Conservation (phyloP, 148 eudicot genomes). For the Heliosperma pusillum region DNA sequence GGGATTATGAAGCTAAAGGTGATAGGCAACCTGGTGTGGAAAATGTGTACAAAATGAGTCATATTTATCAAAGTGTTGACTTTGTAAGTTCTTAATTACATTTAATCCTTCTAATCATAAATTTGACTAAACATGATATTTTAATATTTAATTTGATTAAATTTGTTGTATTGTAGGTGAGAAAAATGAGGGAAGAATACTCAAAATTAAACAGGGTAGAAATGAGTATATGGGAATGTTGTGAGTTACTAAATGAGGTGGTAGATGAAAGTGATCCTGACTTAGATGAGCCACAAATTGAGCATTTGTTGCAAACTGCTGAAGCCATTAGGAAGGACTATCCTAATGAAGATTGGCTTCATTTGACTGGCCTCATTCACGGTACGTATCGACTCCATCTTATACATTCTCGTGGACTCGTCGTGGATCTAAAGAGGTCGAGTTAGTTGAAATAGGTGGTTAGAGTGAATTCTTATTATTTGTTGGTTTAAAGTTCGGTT, state of each 20-base stretch:
- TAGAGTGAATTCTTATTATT: too few species aligned
- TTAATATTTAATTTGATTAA: not conserved
- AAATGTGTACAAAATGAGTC: slow-evolving; percentile 57
- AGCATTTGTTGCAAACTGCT: slow-evolving; percentile 82
- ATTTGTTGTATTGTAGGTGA: slow-evolving; percentile 39
- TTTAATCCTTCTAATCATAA: not conserved
- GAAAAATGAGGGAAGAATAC: slow-evolving; percentile 66
- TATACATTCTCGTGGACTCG: too few species aligned
- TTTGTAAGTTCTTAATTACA: slow-evolving; percentile 41
- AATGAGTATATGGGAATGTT: slow-evolving; percentile 96
- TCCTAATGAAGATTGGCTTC: slow-evolving; percentile 87
- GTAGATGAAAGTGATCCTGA: slow-evolving; percentile 92
- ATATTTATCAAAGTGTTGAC: slow-evolving; percentile 62
- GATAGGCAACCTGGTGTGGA: slow-evolving; percentile 69
- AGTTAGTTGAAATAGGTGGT: too few species aligned
- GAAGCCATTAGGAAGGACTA: slow-evolving; percentile 78
- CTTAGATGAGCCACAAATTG: slow-evolving; percentile 84
- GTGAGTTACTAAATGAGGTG: slow-evolving; percentile 71
- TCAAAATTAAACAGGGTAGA: slow-evolving; percentile 58
- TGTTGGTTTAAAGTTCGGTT: too few species aligned
- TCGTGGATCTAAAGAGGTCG: too few species aligned
- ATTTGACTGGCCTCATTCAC: slow-evolving; percentile 78
- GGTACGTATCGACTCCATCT: slow-evolving; percentile 32
- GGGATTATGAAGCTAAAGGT: slow-evolving; percentile 73
- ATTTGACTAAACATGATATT: not conserved